These are phyloP conservation scores for Cryptosporidium sp. DNA, from an alignment of 169 alveolate species.

Conservation along the genomic window DNA sequence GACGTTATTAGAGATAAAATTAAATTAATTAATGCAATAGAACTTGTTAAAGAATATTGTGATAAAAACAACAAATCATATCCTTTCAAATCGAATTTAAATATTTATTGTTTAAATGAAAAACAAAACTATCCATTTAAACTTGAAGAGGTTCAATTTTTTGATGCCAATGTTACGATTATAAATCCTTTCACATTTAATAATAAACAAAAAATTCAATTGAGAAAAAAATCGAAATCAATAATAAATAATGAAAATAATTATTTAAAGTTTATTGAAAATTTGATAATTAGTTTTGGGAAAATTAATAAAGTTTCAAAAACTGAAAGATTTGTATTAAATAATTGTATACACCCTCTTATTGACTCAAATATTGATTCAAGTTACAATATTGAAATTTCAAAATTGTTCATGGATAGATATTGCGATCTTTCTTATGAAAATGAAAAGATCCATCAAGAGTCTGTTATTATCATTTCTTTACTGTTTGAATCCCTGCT, in stretches of 20 bases:
- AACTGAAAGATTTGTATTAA: slow-evolving; percentile 9
- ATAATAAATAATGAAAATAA: slow-evolving; percentile 4
- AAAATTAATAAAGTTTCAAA: not conserved
- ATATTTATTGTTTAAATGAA: not conserved
- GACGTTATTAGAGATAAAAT: slow-evolving; percentile 12
- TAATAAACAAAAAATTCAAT: not conserved
- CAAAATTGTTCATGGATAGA: slow-evolving; percentile 27
- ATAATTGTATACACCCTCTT: slow-evolving; percentile 1
- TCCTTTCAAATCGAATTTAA: not conserved
- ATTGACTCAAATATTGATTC: not conserved
- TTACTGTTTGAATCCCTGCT: slow-evolving; percentile 21
- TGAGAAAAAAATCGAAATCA: not conserved
- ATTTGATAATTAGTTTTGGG: not conserved
- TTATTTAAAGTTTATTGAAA: slow-evolving; percentile 1
- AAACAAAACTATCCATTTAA: not conserved
- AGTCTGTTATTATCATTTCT: slow-evolving; percentile 27
- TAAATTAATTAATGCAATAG: not conserved
- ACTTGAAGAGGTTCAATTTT: not conserved
- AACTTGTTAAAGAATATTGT: not conserved
- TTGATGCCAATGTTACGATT: not conserved
- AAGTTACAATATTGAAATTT: slow-evolving; percentile 6
- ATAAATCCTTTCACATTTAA: slow-evolving; percentile 22
- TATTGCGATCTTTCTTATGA: not conserved
- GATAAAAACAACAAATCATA: not conserved
- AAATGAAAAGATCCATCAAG: not conserved